phyloP scores from a whole-genome alignment of 208 protist species.

The Leishmania braziliensis region DNA sequence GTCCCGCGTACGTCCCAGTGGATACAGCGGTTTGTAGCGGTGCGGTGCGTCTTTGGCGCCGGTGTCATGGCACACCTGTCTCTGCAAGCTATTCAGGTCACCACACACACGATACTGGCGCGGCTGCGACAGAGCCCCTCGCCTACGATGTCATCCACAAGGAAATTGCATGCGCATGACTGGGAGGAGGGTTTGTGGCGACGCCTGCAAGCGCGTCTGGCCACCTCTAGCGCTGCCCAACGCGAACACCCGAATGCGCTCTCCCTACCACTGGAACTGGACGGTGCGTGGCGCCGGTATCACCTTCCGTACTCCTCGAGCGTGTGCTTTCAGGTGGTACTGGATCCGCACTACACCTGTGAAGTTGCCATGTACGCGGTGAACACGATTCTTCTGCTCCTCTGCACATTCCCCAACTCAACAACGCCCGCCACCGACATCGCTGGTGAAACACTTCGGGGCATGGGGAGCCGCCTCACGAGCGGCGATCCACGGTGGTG shows the following conservation, averaged over 20 bases:
- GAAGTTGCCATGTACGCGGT: constrained; percentile 74
- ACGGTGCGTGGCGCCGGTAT: constrained; percentile 26
- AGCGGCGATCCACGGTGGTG: neutral
- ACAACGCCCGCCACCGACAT: neutral
- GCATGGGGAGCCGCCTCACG: neutral
- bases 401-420: constrained; percentile 17
- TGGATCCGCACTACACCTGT: constrained; percentile 84
- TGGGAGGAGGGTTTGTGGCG: constrained; percentile 19
- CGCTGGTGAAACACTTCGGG: neutral
- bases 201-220: neutral
- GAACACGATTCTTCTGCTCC: constrained; percentile 31
- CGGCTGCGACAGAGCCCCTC: constrained; percentile 16
- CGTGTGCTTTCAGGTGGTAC: constrained; percentile 40
- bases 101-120: constrained; percentile 56
- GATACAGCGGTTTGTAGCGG: neutral
- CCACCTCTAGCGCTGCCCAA: neutral
- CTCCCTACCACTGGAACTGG: neutral
- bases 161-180: neutral
- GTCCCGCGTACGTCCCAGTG: neutral
- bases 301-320: constrained; percentile 22
- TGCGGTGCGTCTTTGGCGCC: constrained; percentile 7
- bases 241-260: neutral
- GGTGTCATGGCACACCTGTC: constrained; percentile 35
- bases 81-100: constrained; percentile 61
- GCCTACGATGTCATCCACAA: no score